Evolutionary conservation across 2,329 filamentous ascomycete genomes (phyloP).

Genomic region (Penicillium sp.): DNA sequence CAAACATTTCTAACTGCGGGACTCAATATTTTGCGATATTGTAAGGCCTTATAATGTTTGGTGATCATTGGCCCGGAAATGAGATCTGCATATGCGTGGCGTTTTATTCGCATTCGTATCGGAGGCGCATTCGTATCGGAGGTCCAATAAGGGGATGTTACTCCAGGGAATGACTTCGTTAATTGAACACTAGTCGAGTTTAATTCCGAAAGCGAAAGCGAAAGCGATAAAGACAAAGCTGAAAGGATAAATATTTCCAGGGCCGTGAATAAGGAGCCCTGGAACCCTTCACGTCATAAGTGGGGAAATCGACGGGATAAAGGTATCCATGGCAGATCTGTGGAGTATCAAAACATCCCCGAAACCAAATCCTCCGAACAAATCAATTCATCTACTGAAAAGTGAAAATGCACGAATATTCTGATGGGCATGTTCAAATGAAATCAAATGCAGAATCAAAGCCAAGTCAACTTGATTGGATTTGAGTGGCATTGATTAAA

Average conservation of each 20-base stretch:
- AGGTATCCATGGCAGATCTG: background rate
- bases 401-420: background rate
- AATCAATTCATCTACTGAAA: background rate
- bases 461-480: background rate
- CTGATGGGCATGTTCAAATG: background rate
- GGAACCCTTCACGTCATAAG: slow-evolving; percentile 20
- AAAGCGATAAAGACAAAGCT: background rate
- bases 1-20: background rate
- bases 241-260: too few species aligned
- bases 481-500: background rate
- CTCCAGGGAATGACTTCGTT: background rate
- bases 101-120: background rate
- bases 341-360: background rate
- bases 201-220: background rate
- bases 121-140: background rate
- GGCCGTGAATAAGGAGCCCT: background rate
- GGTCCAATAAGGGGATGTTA: background rate
- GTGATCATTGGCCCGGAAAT: background rate
- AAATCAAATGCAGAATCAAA: background rate
- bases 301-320: slow-evolving; percentile 18
- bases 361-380: background rate
- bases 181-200: background rate
- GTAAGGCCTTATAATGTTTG: background rate
- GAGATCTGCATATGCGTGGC: background rate
- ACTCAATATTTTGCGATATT: too few species aligned